phyloP scores from a whole-genome alignment of 1,284 basidiomycete species.

The Ceratobasidium sp. region DNA sequence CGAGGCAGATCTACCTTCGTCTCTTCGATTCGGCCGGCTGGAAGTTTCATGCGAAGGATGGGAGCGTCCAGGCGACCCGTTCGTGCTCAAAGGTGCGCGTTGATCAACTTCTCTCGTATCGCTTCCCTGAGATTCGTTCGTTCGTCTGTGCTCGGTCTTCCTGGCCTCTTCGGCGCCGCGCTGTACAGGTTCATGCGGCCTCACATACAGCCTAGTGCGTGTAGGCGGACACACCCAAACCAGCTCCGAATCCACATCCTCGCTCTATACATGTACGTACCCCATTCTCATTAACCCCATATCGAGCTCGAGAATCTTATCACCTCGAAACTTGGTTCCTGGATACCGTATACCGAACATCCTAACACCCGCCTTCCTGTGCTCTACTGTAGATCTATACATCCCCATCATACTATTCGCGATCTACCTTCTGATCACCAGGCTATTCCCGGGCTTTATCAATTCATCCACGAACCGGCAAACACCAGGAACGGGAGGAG shows the following conservation, averaged over 20 bases:
- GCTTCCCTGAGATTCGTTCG: neutral
- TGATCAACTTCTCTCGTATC: neutral
- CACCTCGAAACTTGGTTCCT: slow-evolving; percentile 47
- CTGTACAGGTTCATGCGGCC: slow-evolving; percentile 59
- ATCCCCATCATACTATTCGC: slow-evolving; percentile 50
- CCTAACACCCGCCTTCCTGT: slow-evolving; percentile 49
- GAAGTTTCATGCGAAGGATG: slow-evolving; percentile 68
- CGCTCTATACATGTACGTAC: slow-evolving; percentile 47
- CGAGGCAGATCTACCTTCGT: slow-evolving; percentile 63
- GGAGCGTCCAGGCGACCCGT: slow-evolving; percentile 60
- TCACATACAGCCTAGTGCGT: slow-evolving; percentile 59
- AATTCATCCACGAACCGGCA: slow-evolving; percentile 42
- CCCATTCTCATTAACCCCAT: slow-evolving; percentile 36
- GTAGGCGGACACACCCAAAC: slow-evolving; percentile 48
- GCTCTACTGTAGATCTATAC: neutral
- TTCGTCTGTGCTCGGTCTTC: neutral
- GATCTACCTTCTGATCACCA: slow-evolving; percentile 17
- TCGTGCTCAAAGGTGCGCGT: slow-evolving; percentile 62
- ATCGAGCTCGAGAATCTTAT: slow-evolving; percentile 47
- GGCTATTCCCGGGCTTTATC: slow-evolving; percentile 49
- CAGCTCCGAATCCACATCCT: slow-evolving; percentile 35
- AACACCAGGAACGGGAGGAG: slow-evolving; percentile 52
- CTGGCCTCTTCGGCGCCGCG: slow-evolving; percentile 5
- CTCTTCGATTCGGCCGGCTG: slow-evolving; percentile 61
- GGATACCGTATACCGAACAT: slow-evolving; percentile 9